Evolutionary conservation across 2,329 filamentous ascomycete genomes (phyloP), one percentile per base, ranked within the genome.

Genomic region (Dactylellina leptospora): DNA sequence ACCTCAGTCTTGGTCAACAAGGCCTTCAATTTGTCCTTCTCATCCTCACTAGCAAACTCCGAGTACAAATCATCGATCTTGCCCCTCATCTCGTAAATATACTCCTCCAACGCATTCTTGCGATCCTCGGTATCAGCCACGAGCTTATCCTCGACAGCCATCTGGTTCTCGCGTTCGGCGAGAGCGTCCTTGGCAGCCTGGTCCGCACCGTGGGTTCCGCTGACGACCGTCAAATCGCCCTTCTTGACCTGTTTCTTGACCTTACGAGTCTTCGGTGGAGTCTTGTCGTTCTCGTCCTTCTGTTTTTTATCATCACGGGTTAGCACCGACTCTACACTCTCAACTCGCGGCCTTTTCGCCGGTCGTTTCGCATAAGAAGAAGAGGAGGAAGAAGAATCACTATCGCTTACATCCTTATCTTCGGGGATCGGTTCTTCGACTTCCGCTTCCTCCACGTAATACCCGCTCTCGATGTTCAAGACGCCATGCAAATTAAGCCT

Each of bases 161-260:
- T 97, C 77, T 88, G 80, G 76, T 88, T 85, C 83, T 99, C 95
- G 81, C 89, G 88, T 85, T 99, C 95, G 54, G 85, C 82, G 75
- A 88, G 84, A n/a, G 83, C 78, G 73, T 87, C 83, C 84, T 90
- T 93, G 79, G 83, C 79, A 13, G 84, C 77, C 53, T 86, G 81
- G 74, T 96, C 92, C 64, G 97, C 85, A 36, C 92, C 90, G 51
- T 90, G 86, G 48, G 92, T 96, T 75, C 89, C 93, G 73, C 90
- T 86, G 68, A 90, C 88, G 76, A 99, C 89, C 74, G 93, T 91
- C 62, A 99, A 85, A 76, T 97, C 93, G 75, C 95, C 95, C 85
- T 97, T 97, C 82, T 93, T 91, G 75, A 97, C 90, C 83, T 97
- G 93, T 87, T 97, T 99, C 90, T 97, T 97, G 77, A 99, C 91